Evolutionary conservation across 2,329 filamentous ascomycete species (phyloP), one percentile per base, ranked within the genome.

Genomic region (Hawksworthiomyces lignivorus): DNA sequence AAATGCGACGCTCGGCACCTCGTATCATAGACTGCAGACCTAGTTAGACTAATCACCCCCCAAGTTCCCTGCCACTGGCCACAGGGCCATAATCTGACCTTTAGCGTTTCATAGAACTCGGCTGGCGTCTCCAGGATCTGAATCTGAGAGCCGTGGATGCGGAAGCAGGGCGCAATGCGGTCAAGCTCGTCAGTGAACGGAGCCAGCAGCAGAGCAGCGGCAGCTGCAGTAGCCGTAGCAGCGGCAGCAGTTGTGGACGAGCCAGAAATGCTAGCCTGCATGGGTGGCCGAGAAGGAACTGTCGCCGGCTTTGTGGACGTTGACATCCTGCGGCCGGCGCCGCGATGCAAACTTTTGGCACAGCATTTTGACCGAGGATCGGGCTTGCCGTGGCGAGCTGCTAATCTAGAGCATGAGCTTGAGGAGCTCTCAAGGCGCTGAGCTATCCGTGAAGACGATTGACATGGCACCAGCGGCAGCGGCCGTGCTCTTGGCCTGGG

Each of bases 81-180:
- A n/a, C n/a, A n/a, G n/a, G n/a, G n/a, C n/a, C n/a, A n/a, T n/a
- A n/a, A n/a, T n/a, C n/a, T 3, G 43, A 88, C 87, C 79, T 96
- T 96, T 45, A 98, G 68, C 7, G 83, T 87, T 52, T 84, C 80
- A 62, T 96, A 98, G 59, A 98, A 98, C 40, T 90, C 85, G n/a
- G 76, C 64, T 0, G 92, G 92, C 3, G 84, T 83, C 52, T 80
- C 75, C 11, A 98, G 63, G 17, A 98, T 82, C 10, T 75, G 72
- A 37, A 98, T 84, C 45, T 90, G 79, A 5, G 86, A 85, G 2
- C 87, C 86, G 20, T 80, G 69, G 20, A 98, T 72, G 57, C 89
- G 85, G 53, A 98, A 95, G 33, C 85, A 82, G n/a, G 92, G 92
- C 4, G 89, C 84, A 50, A 97, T 78, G 53, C 75, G 83, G 61